These are phyloP conservation scores for Pyrus bretschneideri DNA, from an alignment of 306 rosid species.

Conservation along the genomic window DNA sequence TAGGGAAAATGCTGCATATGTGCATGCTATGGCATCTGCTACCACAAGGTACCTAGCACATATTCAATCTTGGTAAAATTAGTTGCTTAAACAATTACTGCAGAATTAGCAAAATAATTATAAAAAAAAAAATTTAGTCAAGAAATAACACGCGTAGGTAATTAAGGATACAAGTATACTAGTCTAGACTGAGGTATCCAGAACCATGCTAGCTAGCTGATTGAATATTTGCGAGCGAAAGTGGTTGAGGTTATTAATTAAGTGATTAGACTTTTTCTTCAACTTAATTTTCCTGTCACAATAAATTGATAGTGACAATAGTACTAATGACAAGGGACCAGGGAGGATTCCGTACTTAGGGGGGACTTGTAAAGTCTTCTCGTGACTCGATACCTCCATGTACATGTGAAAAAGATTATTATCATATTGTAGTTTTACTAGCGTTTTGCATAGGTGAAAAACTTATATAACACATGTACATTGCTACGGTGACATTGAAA, in stretches of 20 bases:
- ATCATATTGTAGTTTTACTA: too few relatives aligned
- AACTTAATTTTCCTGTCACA: too few relatives aligned
- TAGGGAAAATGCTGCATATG: slow-evolving; percentile 44
- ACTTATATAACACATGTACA: background rate
- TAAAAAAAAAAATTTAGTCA: background rate
- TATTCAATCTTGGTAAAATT: background rate
- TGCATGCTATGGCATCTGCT: slow-evolving; percentile 51
- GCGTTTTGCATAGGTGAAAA: too few relatives aligned
- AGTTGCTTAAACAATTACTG: background rate
- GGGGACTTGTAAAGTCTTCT: background rate
- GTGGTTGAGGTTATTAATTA: background rate
- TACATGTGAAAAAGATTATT: too few relatives aligned
- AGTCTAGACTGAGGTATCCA: background rate
- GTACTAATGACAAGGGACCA: background rate
- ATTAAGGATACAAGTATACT: background rate
- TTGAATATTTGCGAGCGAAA: background rate
- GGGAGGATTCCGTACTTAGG: background rate
- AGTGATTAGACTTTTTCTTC: too few relatives aligned
- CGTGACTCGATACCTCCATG: too few relatives aligned
- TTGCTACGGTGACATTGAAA: too few relatives aligned
- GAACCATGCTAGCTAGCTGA: background rate
- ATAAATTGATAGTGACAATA: background rate
- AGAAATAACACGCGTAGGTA: background rate
- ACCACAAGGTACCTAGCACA: slow-evolving; percentile 51
- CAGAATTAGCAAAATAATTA: background rate